Conservation (phyloP, 306 rosid genomes). For the Coriaria nepalensis region DNA sequence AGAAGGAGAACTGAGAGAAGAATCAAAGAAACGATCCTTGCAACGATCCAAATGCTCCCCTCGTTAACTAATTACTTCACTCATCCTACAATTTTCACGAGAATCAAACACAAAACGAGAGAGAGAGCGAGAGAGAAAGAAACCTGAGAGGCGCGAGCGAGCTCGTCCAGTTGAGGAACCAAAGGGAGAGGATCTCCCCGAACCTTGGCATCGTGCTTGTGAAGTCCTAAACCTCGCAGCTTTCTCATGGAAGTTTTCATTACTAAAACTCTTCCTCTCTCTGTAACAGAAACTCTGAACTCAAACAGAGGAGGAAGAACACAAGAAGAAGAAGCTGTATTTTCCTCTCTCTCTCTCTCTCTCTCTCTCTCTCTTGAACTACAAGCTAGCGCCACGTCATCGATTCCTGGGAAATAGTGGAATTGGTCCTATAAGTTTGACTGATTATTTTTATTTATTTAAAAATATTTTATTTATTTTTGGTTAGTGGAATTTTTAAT, state of each 20-base stretch:
- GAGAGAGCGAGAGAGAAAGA: constrained; percentile 1
- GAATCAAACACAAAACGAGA: not conserved
- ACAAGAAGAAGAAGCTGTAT: not conserved
- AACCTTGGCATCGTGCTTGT: constrained; percentile 40
- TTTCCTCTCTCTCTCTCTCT: constrained; percentile 2
- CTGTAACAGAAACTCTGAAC: not conserved
- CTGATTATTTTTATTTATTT: too few species aligned
- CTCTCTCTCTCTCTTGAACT: not conserved
- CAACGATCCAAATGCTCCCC: not conserved
- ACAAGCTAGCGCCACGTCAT: too few species aligned
- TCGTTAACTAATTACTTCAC: not conserved
- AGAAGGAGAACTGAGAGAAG: too few species aligned
- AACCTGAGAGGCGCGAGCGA: constrained; percentile 79
- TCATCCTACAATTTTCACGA: not conserved
- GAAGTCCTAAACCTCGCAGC: constrained; percentile 64
- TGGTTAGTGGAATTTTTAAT: too few species aligned
- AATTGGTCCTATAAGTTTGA: too few species aligned
- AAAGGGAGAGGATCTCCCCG: constrained; percentile 37
- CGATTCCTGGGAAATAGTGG: too few species aligned
- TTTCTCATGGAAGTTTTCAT: constrained; percentile 78
- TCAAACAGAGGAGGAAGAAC: not conserved
- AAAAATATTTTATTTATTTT: too few species aligned
- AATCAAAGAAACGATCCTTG: too few species aligned
- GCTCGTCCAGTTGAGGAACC: constrained; percentile 55
- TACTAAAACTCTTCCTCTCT: not conserved